phyloP scores from a whole-genome alignment of 2,329 filamentous ascomycete species.

The Colletotrichum viniferum region DNA sequence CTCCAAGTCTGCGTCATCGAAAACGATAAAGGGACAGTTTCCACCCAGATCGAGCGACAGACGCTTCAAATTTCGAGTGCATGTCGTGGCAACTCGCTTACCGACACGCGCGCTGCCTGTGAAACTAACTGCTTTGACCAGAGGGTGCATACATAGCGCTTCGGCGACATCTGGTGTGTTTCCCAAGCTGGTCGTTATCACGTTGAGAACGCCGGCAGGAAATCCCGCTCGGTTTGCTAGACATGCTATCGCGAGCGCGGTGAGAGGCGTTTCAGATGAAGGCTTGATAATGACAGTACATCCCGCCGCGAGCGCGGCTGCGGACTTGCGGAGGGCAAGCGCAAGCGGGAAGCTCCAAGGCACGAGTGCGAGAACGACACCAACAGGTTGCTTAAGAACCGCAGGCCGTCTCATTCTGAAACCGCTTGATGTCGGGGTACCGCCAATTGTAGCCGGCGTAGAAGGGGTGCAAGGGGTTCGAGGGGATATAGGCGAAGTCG shows the following conservation, averaged over 20 bases:
- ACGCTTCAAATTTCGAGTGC: constrained; percentile 68
- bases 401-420: background rate
- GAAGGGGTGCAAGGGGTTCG: background rate
- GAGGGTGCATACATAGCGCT: constrained; percentile 69
- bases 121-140: constrained; percentile 76
- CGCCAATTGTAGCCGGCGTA: background rate
- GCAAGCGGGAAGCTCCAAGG: constrained; percentile 65
- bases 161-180: constrained; percentile 59
- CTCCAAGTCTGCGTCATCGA: constrained; percentile 68
- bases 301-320: constrained; percentile 69
- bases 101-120: constrained; percentile 77
- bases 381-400: constrained; percentile 33
- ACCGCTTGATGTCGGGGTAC: background rate
- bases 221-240: constrained; percentile 75
- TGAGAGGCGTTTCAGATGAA: constrained; percentile 28
- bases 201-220: constrained; percentile 75
- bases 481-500: background rate
- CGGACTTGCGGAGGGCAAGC: constrained; percentile 52
- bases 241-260: constrained; percentile 55
- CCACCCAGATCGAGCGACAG: constrained; percentile 72
- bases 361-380: constrained; percentile 37
- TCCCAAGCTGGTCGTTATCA: constrained; percentile 72
- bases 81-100: constrained; percentile 65
- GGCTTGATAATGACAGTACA: constrained; percentile 68
- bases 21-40: constrained; percentile 68